phyloP scores from a whole-genome alignment of 768 basidiomycete species.

The Lepiota brunneoincarnata region DNA sequence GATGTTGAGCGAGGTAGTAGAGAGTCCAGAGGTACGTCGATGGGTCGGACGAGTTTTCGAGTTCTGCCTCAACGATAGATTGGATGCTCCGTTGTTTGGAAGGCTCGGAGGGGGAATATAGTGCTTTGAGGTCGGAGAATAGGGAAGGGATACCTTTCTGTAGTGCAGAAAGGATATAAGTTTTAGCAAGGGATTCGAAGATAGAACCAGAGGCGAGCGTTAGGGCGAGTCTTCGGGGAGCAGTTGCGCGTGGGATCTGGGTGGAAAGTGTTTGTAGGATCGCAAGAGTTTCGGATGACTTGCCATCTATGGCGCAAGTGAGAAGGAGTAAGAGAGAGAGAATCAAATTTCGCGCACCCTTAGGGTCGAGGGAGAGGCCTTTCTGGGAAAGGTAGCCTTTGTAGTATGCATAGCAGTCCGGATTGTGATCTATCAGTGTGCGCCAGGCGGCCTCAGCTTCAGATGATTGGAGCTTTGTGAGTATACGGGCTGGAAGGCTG shows the following conservation, averaged over 20 bases:
- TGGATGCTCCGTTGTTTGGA: constrained; percentile 70
- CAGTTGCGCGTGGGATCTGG: constrained; percentile 64
- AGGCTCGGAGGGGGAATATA: constrained; percentile 54
- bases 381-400: constrained; percentile 64
- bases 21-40: constrained; percentile 91
- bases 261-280: constrained; percentile 58
- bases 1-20: constrained; percentile 92
- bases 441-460: constrained; percentile 84
- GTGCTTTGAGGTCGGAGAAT: constrained; percentile 86
- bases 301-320: constrained; percentile 44
- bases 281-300: constrained; percentile 48
- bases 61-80: constrained; percentile 53
- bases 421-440: constrained; percentile 78
- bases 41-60: constrained; percentile 47
- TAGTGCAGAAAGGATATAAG: constrained; percentile 70
- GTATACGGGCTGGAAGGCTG: constrained; percentile 60
- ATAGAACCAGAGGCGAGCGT: constrained; percentile 61
- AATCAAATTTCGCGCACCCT: constrained; percentile 16
- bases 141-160: constrained; percentile 89
- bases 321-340: constrained; percentile 16
- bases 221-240: constrained; percentile 74
- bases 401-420: constrained; percentile 83
- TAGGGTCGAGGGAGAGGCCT: constrained; percentile 61
- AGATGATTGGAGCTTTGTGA: constrained; percentile 61
- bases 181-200: constrained; percentile 61